A percentile compares a stretch with the other conserved stretches of the same genome.
These are phyloP conservation scores for Lactifluus pinguis DNA, from an alignment of 768 basidiomycete species.

Conservation along the genomic window DNA sequence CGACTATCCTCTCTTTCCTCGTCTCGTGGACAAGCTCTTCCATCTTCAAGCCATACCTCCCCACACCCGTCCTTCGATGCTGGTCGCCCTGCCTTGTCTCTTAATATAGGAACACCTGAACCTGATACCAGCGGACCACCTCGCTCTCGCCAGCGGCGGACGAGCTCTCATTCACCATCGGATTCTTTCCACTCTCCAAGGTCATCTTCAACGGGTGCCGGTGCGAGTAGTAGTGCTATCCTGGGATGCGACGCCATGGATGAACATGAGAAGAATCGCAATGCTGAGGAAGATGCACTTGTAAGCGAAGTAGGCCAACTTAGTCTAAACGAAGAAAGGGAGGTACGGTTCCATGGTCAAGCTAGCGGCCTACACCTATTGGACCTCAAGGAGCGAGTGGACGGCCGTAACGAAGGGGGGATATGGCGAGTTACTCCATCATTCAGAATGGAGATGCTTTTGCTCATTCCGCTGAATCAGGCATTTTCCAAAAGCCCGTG, in stretches of 20 bases:
- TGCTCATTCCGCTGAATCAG: slow-evolving; percentile 29
- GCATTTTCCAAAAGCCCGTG: slow-evolving; percentile 82
- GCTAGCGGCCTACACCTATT: slow-evolving; percentile 73
- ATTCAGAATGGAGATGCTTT: slow-evolving; percentile 13
- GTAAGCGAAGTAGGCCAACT: slow-evolving; percentile 76
- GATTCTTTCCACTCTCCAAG: slow-evolving; percentile 8
- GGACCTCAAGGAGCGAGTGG: slow-evolving; percentile 48
- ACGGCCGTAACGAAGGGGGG: slow-evolving; percentile 63
- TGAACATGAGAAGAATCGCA: slow-evolving; percentile 19
- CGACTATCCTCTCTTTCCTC: slow-evolving; percentile 24
- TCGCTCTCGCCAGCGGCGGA: slow-evolving; percentile 13
- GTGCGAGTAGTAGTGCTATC: neutral
- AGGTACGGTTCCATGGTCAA: slow-evolving; percentile 83
- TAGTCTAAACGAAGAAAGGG: slow-evolving; percentile 78
- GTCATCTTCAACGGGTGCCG: slow-evolving; percentile 13
- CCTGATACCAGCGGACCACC: slow-evolving; percentile 9
- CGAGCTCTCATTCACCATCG: slow-evolving; percentile 5
- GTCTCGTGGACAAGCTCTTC: slow-evolving; percentile 21
- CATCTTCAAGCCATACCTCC: slow-evolving; percentile 18
- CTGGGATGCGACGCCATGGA: slow-evolving; percentile 10
- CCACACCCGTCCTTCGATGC: neutral
- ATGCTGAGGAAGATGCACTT: slow-evolving; percentile 35
- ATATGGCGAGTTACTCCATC: slow-evolving; percentile 46
- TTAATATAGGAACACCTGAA: neutral
- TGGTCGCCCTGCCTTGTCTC: slow-evolving; percentile 10